phyloP scores from a whole-genome alignment of 805 yeast species.

The Saturnispora serradocipensis region DNA sequence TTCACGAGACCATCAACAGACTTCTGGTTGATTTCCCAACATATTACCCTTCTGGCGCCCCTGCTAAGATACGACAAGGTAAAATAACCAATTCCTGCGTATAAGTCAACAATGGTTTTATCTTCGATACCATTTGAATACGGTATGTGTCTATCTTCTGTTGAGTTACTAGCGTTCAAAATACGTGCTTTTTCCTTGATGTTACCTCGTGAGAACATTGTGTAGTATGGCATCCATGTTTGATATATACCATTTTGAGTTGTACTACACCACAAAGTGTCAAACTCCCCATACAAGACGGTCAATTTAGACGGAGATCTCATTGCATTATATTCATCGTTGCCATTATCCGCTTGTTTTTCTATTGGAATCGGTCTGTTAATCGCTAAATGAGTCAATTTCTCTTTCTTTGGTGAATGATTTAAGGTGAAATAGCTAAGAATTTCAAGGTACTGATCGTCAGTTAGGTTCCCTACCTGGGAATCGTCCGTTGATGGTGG shows the following conservation, averaged over 20 bases:
- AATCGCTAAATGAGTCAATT: constrained; percentile 50
- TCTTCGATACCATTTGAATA: constrained; percentile 22
- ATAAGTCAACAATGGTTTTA: constrained; percentile 53
- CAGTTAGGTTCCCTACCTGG: constrained; percentile 4
- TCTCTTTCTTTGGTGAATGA: constrained; percentile 8
- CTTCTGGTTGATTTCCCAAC: constrained; percentile 87
- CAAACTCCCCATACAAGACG: constrained; percentile 62
- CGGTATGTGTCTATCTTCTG: not conserved
- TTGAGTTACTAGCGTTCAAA: constrained; percentile 25
- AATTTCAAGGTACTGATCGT: not conserved
- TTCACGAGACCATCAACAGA: constrained; percentile 60
- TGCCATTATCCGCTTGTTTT: constrained; percentile 1
- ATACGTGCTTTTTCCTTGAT: constrained; percentile 71
- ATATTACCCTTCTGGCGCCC: constrained; percentile 44
- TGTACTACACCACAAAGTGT: constrained; percentile 67
- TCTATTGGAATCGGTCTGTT: constrained; percentile 53
- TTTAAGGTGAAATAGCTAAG: not conserved
- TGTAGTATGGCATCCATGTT: constrained; percentile 75
- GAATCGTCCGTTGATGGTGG: constrained; percentile 39
- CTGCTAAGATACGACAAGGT: constrained; percentile 54
- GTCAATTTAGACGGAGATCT: constrained; percentile 55
- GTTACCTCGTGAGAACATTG: constrained; percentile 86
- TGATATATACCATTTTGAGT: constrained; percentile 70
- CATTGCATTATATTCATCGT: constrained; percentile 16
- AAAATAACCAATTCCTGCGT: constrained; percentile 83